These are phyloP conservation scores for Plasmodium billcollinsi DNA, from an alignment of 169 alveolate species.

Conservation along the genomic window DNA sequence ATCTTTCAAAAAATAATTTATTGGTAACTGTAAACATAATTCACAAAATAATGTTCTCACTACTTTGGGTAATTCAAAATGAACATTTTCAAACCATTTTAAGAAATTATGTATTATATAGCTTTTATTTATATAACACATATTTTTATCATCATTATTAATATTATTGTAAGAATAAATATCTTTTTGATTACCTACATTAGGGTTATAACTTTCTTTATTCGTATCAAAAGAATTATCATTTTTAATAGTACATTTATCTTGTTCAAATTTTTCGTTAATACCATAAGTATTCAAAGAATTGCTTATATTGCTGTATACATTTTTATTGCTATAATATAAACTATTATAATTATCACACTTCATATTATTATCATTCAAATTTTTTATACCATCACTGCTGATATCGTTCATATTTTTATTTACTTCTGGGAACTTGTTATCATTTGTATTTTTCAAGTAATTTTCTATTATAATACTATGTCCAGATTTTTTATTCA, in stretches of 20 bases:
- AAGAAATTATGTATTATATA: conserved; percentile 22
- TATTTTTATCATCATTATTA: no score
- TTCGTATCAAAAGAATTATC: no score
- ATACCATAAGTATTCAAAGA: no score
- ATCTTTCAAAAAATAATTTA: conserved; percentile 26
- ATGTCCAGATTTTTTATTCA: neutral
- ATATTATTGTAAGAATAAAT: no score
- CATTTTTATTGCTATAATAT: no score
- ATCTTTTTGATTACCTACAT: no score
- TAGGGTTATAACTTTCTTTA: no score
- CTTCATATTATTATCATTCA: neutral
- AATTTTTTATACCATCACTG: neutral
- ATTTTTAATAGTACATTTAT: no score
- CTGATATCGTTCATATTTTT: neutral
- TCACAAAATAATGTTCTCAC: conserved; percentile 51
- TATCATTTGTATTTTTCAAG: neutral
- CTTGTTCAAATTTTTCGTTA: no score
- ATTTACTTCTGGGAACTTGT: neutral
- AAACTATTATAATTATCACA: neutral
- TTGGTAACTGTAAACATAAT: conserved; percentile 37
- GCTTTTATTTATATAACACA: neutral
- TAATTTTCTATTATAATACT: neutral
- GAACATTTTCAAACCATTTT: conserved; percentile 43
- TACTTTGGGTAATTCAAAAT: conserved; percentile 33
- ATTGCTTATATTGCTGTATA: no score